Base-by-base conservation (phyloP, 352 stramenopile genomes). In the Globisporangium apiculatum region DNA sequence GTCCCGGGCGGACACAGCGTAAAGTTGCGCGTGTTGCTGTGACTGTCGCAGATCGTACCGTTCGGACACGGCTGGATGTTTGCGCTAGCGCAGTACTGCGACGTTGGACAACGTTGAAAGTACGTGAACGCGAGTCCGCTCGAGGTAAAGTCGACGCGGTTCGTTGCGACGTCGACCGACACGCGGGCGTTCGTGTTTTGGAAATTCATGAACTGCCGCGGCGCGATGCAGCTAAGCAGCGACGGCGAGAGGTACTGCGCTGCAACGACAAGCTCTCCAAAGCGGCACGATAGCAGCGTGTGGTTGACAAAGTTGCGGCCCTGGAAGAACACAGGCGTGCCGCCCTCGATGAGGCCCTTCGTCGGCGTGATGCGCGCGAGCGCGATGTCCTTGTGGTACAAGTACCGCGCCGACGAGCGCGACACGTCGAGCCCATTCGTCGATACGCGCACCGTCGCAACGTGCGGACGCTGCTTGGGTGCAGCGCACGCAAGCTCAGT, bases 231-330 rank as follows among this genome's bases (percentile, higher is more conserved):
- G 7, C 62, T 64, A 15, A 97, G 53, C 12, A 96, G 35, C 35
- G 73, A 87, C 36, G 76, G 54, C 1, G 72, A 87, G 11, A 99
- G 60, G 45, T 87, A 96, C 6, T 77, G 92, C 7, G 88, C 94
- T 58, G 64, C 68, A 4, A 80, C 79, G 14, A 72, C 59, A 9
- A 76, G 51, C 17, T 75, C 73, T 14, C 81, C 93, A 71, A 99
- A 98, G 1, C 72, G 76, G 61, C 96, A 99, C 11, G 65, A 65
- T 15, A 98, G 68, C 2, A 82, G 58, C 7, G 87, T 93, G 17
- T 87, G 76, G 60, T 97, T 98, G 24, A 97, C 55, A 60, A 99
- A 99, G 61, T 98, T 98, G 24, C 79, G 76, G 12, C 96, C 96
- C 50, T 83, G 82, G 6, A 98, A 73, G 67, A 98, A 97, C 1